Base-by-base conservation (phyloP, 2,329 filamentous ascomycete species). In the Venturia oleaginea region DNA sequence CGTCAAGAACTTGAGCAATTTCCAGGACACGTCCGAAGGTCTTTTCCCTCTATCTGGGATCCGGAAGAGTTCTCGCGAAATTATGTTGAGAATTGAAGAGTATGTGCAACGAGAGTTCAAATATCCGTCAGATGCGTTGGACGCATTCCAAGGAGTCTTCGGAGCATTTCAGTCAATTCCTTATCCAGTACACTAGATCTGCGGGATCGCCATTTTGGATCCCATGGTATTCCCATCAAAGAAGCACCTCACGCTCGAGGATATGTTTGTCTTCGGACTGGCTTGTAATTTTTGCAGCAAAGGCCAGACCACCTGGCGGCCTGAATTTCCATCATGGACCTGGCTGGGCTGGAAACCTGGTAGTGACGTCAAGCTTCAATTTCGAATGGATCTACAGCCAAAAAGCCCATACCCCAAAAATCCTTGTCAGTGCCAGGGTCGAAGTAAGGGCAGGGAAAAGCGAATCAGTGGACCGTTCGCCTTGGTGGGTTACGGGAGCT, bases 81-180 rank as follows among this genome's bases (percentile, higher is more conserved):
- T 57, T 57, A 5, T 57, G 13, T 10, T 6, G 10, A 4, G 59
- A 42, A 51, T 62, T 27, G n/a, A 46, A 22, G 24, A 51, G 32
- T 62, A 46, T 27, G 24, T 15, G 27, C 22, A n/a, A 10, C 60
- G 60, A 46, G 22, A 62, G 17, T 30, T 62, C 17, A 46, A 6
- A 30, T 62, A 62, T 62, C 19, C 57, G 11, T 43, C 42, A 3
- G 60, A 62, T 32, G 24, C 60, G 4, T 27, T 51, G 24, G 32
- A 43, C 32, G 60, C 60, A 27, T 62, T 62, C 24, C 37, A 51
- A 62, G 60, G 60, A 22, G 42, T 62, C 15, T 51, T 62, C 19
- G 4, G n/a, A 30, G 60, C 60, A 37, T 62, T 51, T 22, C 22
- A 24, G 37, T 24, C 24, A 6, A 3, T 24, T 24, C 5, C 24